phyloP scores from a whole-genome alignment of 2,329 filamentous ascomycete species.

The Onygenales sp. region DNA sequence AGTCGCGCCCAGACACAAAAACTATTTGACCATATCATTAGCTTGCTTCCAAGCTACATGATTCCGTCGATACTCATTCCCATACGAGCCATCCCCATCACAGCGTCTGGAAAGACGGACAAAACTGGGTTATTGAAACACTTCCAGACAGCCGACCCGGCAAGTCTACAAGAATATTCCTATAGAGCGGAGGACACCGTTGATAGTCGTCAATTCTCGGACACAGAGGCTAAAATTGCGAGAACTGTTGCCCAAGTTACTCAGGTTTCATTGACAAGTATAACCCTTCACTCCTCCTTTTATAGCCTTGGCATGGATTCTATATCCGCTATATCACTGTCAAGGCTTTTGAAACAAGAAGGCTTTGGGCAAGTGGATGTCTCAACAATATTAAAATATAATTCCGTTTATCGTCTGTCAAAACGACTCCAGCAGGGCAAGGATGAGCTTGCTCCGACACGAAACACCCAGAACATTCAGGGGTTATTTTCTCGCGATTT shows the following conservation, averaged over 20 bases:
- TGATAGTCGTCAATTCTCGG: constrained; percentile 38
- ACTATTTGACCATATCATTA: constrained; percentile 47
- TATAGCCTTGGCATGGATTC: constrained; percentile 75
- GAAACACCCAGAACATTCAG: constrained; percentile 1
- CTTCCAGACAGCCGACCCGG: constrained; percentile 39
- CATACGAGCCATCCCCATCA: constrained; percentile 59
- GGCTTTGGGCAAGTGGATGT: constrained; percentile 49
- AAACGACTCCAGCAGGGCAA: neutral
- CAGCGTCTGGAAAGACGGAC: constrained; percentile 66
- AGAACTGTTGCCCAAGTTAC: constrained; percentile 45
- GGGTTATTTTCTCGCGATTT: constrained; percentile 19
- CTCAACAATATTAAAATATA: constrained; percentile 58
- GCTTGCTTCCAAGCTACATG: constrained; percentile 64
- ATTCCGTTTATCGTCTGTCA: constrained; percentile 53
- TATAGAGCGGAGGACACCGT: constrained; percentile 18
- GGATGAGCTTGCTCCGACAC: neutral
- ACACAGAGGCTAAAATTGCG: constrained; percentile 49
- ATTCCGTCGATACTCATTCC: constrained; percentile 65
- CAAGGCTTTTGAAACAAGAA: constrained; percentile 44
- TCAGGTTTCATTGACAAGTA: constrained; percentile 31
- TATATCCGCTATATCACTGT: constrained; percentile 65
- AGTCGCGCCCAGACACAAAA: constrained; percentile 21
- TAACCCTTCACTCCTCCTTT: constrained; percentile 62
- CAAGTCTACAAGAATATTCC: constrained; percentile 36
- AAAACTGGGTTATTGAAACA: constrained; percentile 41